Percentiles rank a stretch among this genome's conserved stretches.
Conservation (phyloP, 371 early-diverging fungal genomes). For the Fennellomyces sp. region DNA sequence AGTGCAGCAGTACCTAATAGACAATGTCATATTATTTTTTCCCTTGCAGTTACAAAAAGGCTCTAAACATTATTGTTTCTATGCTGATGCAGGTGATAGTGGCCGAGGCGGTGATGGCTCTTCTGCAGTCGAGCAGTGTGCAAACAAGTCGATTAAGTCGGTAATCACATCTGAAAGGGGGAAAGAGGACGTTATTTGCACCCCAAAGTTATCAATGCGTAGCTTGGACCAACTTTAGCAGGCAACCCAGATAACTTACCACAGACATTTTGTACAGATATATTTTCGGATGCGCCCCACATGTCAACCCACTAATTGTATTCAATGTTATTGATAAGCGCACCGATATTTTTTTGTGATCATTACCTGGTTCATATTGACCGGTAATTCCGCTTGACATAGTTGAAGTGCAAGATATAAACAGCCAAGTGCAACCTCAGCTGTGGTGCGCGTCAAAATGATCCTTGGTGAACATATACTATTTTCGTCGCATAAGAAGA, state of each 20-base stretch:
- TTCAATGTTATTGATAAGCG: background rate
- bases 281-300: constrained; percentile 51
- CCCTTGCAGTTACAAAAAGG: background rate
- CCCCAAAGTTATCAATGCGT: background rate
- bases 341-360: background rate
- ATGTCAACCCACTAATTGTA: constrained; percentile 38
- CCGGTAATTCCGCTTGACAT: constrained; percentile 29
- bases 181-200: background rate
- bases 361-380: constrained; percentile 48
- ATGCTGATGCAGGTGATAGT: constrained; percentile 1
- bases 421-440: constrained; percentile 46
- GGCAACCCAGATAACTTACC: constrained; percentile 3
- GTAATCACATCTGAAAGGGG: constrained; percentile 30
- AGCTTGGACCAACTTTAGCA: background rate
- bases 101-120: background rate
- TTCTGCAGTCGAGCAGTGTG: background rate
- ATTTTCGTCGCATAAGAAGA: background rate
- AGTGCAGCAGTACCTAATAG: no score
- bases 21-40: background rate
- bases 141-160: constrained; percentile 37
- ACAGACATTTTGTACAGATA: constrained; percentile 51
- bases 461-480: constrained; percentile 48
- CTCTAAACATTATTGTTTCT: background rate
- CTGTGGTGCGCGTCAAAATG: constrained; percentile 31
- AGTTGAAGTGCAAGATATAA: constrained; percentile 48